phyloP scores from a whole-genome alignment of 1,139 yeast genomes.

The Geotrichum citri-aurantii region DNA sequence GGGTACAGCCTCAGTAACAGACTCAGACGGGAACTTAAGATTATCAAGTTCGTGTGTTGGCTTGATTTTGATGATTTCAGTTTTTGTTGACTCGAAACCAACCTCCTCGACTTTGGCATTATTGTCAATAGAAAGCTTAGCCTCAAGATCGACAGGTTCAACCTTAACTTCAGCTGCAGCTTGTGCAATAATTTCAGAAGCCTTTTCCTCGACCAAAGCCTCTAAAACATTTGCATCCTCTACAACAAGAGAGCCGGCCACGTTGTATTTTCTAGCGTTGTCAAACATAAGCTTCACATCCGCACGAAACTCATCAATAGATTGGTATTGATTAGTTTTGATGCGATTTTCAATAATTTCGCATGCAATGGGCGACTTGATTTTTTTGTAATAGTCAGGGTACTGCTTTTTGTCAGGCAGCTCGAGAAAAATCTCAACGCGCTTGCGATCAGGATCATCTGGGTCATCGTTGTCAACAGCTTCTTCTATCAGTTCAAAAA shows the following conservation, averaged over 20 bases:
- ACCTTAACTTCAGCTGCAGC: not conserved
- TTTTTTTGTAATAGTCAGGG: conserved; percentile 82
- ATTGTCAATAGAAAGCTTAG: not conserved
- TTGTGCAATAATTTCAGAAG: not conserved
- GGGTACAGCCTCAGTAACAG: not conserved
- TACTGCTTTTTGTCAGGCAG: conserved; percentile 63
- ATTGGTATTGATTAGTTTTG: conserved; percentile 46
- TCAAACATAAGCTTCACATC: conserved; percentile 74
- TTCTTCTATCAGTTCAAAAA: conserved; percentile 12
- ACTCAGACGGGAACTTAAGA: not conserved
- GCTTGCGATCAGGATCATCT: conserved; percentile 31
- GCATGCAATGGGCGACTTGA: conserved; percentile 72
- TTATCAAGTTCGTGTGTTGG: not conserved
- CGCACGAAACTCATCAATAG: conserved; percentile 56
- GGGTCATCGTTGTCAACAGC: conserved; percentile 22
- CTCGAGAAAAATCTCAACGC: conserved; percentile 38
- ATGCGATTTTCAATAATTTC: conserved; percentile 52
- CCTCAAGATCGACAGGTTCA: not conserved
- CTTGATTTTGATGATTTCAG: not conserved
- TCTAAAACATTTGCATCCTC: conserved; percentile 67
- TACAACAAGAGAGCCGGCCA: conserved; percentile 81
- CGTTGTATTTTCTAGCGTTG: conserved; percentile 81
- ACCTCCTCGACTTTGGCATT: not conserved
- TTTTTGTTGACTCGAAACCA: not conserved
- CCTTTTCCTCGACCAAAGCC: conserved; percentile 21